Evolutionary conservation across 2,329 filamentous ascomycete species (phyloP).

Genomic region (Colletotrichum agaves): DNA sequence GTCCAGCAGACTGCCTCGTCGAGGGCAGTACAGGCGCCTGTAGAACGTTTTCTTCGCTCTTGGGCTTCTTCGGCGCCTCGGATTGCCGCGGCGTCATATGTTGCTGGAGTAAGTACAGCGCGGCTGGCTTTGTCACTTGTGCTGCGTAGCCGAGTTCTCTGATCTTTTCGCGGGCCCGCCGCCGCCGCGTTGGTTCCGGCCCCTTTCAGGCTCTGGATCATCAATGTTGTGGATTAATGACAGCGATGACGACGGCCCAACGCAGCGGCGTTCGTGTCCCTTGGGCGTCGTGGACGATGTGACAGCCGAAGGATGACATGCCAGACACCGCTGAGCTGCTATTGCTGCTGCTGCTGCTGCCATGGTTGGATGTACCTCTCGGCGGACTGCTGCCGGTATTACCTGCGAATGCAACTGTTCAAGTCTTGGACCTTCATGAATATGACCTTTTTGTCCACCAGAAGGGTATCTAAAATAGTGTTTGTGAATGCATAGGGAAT

Average conservation of each 20-base stretch:
- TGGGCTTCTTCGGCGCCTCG: not conserved
- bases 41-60: conserved; percentile 8
- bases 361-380: not conserved
- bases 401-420: not conserved
- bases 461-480: too few species aligned
- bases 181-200: conserved; percentile 10
- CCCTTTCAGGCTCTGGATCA: conserved; percentile 9
- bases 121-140: conserved; percentile 9
- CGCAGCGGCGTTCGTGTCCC: conserved; percentile 7
- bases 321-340: conserved; percentile 3
- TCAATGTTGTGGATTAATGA: conserved; percentile 12
- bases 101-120: not conserved
- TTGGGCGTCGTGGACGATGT: conserved; percentile 9
- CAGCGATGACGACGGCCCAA: not conserved
- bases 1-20: conserved; percentile 14
- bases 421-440: too few species aligned
- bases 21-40: conserved; percentile 11
- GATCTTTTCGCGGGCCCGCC: conserved; percentile 14
- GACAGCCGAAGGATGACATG: not conserved
- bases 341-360: conserved; percentile 1
- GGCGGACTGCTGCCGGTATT: not conserved
- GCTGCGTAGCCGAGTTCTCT: conserved; percentile 13
- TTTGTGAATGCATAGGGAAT: too few species aligned
- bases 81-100: not conserved
- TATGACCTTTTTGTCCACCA: too few species aligned